Percentiles rank a stretch among this genome's conserved stretches.
These are phyloP conservation scores for Kernera saxatilis DNA, from an alignment of 345 rosid species.

Conservation along the genomic window DNA sequence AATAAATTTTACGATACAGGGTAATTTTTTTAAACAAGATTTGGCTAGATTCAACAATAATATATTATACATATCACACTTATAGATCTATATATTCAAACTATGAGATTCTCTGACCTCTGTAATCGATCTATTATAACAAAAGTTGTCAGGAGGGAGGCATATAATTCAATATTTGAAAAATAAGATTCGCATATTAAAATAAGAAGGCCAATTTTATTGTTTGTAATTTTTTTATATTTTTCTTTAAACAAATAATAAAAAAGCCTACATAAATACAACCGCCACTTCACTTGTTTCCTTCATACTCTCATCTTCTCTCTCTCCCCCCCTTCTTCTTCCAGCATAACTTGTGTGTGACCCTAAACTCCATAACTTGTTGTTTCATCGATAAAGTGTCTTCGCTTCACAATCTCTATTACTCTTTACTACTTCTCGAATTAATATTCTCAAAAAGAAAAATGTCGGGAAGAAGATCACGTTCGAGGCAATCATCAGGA, in stretches of 20 bases:
- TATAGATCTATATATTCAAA: conserved; percentile 23
- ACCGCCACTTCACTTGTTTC: conserved; percentile 28
- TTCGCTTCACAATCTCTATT: not conserved
- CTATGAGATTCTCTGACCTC: conserved; percentile 23
- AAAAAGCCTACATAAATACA: conserved; percentile 23
- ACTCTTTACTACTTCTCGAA: not conserved
- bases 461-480: conserved; percentile 92
- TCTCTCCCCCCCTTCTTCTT: conserved; percentile 5
- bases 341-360: conserved; percentile 16
- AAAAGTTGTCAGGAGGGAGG: conserved; percentile 26
- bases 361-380: conserved; percentile 24
- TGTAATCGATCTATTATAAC: conserved; percentile 24
- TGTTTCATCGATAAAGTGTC: not conserved
- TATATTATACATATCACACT: conserved; percentile 3
- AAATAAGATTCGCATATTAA: conserved; percentile 4
- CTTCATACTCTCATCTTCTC: conserved; percentile 15
- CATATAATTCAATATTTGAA: conserved; percentile 17
- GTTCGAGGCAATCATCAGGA: conserved; percentile 63
- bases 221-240: not conserved
- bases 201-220: not conserved
- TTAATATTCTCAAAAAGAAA: not conserved
- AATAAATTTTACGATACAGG: not conserved
- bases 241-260: conserved; percentile 14
- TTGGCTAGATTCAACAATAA: conserved; percentile 6
- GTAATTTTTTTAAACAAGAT: not conserved